Evolutionary conservation across 257 asterid species (phyloP), one percentile per base, ranked within the genome.

Genomic region (Gentiana straminea): DNA sequence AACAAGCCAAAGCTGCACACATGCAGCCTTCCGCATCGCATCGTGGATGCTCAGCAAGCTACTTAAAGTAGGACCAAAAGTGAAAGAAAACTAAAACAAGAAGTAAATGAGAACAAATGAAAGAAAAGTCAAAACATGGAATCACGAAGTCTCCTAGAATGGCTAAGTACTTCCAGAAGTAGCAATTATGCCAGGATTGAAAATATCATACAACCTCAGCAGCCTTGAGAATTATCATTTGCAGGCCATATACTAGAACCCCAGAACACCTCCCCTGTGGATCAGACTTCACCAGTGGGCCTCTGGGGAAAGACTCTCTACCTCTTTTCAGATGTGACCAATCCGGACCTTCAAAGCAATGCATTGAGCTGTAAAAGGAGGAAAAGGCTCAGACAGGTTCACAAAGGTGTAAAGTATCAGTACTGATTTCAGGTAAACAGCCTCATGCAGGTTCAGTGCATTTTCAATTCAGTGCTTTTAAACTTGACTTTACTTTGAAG

Each of bases 301-400:
- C 98, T 74, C 81, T 77, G 45, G 84, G 68, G 73, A 87, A 92
- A 68, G 70, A 68, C 78, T 88, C 95, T 69, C 89, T 76, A 62
- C 98, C 98, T 80, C 93, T 84, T 79, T 79, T 84, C 74, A 92
- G 59, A 72, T 87, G 80, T 61, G 76, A 57, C 98, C 98, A 92
- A 45, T 92, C 90, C 46, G 98, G 94, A 60, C 94, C 98, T 80
- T 92, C 98, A 54, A 92, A 92, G 81, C 94, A 92, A 74, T 92
- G 98, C 98, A 92, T 78, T 59, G 98, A 92, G 73, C 98, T 92
- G 85, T 75, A 72, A 64, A 52, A 52, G 58, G 68, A 61, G 53
- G 38, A 59, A 52, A 62, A 15, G 60, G 62, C 38, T 59, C 35
- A 37, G 66, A 59, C 47, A 64, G 24, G 24, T 24, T 24, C 24